A percentile compares a stretch with the other conserved stretches of the same genome.
phyloP scores from a whole-genome alignment of 2,329 filamentous ascomycete species.

The Aspergillus luchuensis region DNA sequence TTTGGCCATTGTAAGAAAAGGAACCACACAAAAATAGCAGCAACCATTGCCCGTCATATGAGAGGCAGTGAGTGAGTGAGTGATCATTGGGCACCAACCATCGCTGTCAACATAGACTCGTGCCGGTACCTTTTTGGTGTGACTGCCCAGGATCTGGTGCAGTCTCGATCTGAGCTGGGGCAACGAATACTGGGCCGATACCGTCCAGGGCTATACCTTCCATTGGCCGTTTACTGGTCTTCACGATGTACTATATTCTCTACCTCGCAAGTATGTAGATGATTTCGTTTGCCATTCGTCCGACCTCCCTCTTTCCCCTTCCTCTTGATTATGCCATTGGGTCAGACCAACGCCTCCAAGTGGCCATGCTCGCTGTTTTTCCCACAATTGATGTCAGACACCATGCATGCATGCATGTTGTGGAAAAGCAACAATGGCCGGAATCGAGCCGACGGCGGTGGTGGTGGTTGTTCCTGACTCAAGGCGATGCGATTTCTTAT shows the following conservation, averaged over 20 bases:
- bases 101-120: slow-evolving; percentile 18
- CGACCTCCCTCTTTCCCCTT: slow-evolving; percentile 5
- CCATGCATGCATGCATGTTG: not conserved
- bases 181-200: slow-evolving; percentile 30
- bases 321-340: not conserved
- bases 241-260: slow-evolving; percentile 56
- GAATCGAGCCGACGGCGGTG: too few species aligned
- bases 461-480: not conserved
- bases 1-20: too few species aligned
- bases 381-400: not conserved
- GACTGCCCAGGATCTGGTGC: slow-evolving; percentile 15
- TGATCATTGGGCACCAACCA: slow-evolving; percentile 30
- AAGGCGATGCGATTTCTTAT: slow-evolving; percentile 10
- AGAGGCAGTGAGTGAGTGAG: slow-evolving; percentile 15
- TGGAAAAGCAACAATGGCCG: not conserved
- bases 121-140: slow-evolving; percentile 14
- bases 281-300: slow-evolving; percentile 25
- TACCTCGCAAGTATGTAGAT: slow-evolving; percentile 71
- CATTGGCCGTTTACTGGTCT: slow-evolving; percentile 22
- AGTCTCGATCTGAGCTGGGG: slow-evolving; percentile 21
- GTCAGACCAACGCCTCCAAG: too few species aligned
- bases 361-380: too few species aligned
- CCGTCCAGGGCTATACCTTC: slow-evolving; percentile 21
- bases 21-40: too few species aligned
- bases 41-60: slow-evolving; percentile 14